Base-by-base conservation (phyloP, 1,139 yeast species). In the Eremothecium cymbalariae region DNA sequence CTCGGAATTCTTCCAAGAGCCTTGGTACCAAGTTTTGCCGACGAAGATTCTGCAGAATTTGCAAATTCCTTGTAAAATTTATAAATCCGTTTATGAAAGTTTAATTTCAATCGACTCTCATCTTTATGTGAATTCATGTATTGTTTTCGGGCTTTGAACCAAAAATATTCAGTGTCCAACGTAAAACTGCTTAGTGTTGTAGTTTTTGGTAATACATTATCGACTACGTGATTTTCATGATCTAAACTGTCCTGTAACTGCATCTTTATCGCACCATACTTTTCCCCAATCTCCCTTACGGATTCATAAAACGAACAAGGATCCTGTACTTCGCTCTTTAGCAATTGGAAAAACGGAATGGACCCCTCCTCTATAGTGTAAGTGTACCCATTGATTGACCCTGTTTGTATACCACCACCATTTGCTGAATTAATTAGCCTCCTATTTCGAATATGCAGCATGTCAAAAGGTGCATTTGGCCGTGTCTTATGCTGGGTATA, bases 241-340 rank as follows among this genome's bases (percentile, higher is more conserved):
- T 22, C 25, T 5, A 25, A 20, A 20, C 31, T 26, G 6, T 20
- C 21, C 4, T 23, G 23, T n/a, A 39, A 24, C 18, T 38, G 63
- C 14, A 85, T 60, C 53, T 82, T 84, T 18, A 83, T 65, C n/a
- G 88, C 90, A 1, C 95, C 95, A 50, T 65, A 69, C 31, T 62
- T 50, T 35, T 55, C 54, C 1, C 85, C 88, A 6, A 62, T 41
- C 4, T 60, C 62, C 16, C 55, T 52, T 17, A 72, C 51, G 16
- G 67, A 59, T 41, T 74, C 78, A 31, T 77, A 65, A 40, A 72
- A 68, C 21, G 50, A 52, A 11, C 72, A 59, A 5, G 76, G 75
- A 51, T 77, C 80, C 15, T 61, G 52, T 38, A 67, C 65, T 40
- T 70, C 70, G 5, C 61, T 62, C 20, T 57, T 60, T 3, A 18